Base-by-base conservation (phyloP, 352 stramenopile species). In the Aphanomyces cochlioides region DNA sequence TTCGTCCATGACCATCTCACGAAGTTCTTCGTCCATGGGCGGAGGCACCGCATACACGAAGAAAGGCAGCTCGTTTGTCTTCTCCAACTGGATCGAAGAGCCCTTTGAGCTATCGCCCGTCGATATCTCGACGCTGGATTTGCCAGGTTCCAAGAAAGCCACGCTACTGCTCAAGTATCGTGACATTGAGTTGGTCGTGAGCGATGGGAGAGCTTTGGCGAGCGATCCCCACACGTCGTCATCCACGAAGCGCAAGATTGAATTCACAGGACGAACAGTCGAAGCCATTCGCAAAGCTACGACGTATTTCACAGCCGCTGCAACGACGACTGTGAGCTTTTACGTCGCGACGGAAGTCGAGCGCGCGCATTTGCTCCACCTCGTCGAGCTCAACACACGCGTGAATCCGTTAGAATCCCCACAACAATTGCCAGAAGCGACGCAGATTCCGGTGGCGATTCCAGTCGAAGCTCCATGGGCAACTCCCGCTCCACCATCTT, bases 291-390 rank as follows among this genome's bases (percentile, higher is more conserved):
- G 64, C 36, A 70, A 70, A 19, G 64, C 64, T 2, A 64, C 45
- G 34, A 70, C 28, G 38, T 70, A 70, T 43, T 70, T 70, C 40
- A 70, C 64, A 6, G 64, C 64, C 7, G 64, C 64, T 7, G 45
- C 48, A 21, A 64, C 64, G 36, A 34, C 47, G 2, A 61, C 43
- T 28, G 37, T 70, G 17, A 19, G 43, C 15, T 70, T 70, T n/a
- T 70, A 61, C 40, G 64, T 70, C 10, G 47, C 21, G 13, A 50
- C 64, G 7, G 50, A 70, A 8, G 47, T 56, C 40, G 64, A 70
- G 21, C 64, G 64, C 15, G 64, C 28, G 10, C 64, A 67, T 19
- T 70, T 47, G 54, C 17, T 70, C 7, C 54, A 70, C 15, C 64
- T 70, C 5, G 64, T 70, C 15, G 36, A 61, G 7, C 37, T 70